These are phyloP conservation scores for Trichosporon asahii DNA, from an alignment of 1,284 basidiomycete genomes.

Conservation along the genomic window DNA sequence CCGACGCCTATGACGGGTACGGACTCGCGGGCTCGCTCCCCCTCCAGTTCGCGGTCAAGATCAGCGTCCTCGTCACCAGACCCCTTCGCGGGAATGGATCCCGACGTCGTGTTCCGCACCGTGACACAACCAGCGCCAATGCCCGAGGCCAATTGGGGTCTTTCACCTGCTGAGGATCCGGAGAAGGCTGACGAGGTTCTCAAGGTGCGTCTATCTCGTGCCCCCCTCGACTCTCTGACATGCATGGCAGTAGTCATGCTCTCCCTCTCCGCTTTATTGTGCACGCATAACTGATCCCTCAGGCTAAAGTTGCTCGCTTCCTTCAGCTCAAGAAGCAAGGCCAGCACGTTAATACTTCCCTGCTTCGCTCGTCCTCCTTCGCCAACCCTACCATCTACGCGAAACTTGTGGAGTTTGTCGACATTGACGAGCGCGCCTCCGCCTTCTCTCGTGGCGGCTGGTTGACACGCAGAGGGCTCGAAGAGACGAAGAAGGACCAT, in stretches of 20 bases:
- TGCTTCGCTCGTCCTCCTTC: conserved; percentile 84
- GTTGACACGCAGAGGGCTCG: conserved; percentile 38
- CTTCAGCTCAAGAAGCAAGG: conserved; percentile 66
- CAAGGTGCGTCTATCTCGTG: conserved; percentile 58
- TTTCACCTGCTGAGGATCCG: conserved; percentile 60
- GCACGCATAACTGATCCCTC: conserved; percentile 15
- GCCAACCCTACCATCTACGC: conserved; percentile 91
- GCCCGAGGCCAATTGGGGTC: conserved; percentile 70
- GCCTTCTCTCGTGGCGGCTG: conserved; percentile 64
- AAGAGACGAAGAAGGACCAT: conserved; percentile 26
- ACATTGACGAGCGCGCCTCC: conserved; percentile 76
- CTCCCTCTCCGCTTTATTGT: too few species aligned
- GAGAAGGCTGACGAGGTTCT: conserved; percentile 61
- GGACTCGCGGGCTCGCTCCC: background rate
- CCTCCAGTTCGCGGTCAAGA: background rate
- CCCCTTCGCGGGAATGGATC: conserved; percentile 1
- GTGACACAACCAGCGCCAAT: conserved; percentile 43
- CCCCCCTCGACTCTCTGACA: too few species aligned
- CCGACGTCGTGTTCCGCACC: background rate
- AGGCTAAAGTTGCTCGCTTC: conserved; percentile 78
- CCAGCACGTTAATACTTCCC: conserved; percentile 88
- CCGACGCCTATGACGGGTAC: background rate
- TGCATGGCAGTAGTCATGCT: too few species aligned
- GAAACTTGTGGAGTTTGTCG: conserved; percentile 82
- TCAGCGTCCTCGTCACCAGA: background rate